Base-by-base conservation (phyloP, 2,329 filamentous ascomycete genomes). In the Colletotrichum chrysophilum region DNA sequence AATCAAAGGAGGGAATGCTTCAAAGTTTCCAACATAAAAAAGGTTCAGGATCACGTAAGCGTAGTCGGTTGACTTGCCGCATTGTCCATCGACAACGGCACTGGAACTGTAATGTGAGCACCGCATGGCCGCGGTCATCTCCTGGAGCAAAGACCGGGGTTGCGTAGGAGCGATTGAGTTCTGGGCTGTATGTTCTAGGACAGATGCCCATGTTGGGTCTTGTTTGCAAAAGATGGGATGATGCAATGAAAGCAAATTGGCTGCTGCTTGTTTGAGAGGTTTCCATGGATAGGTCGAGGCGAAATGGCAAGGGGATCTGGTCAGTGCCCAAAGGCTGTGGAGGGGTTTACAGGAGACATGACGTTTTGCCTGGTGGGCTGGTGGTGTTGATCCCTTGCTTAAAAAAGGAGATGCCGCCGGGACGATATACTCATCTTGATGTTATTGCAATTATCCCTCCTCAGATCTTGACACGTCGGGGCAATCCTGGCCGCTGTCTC, bases 301-400 rank as follows among this genome's bases (percentile, higher is more conserved):
- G 28, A 26, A 18, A 56, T 30, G 16, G 34, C 21, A 16, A 30
- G 61, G 30, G 16, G n/a, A 24, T 66, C 30, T 71, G 30, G 68
- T 48, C 62, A 62, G 66, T 62, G 55, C 55, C 43, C 24, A 32
- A 13, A 43, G 24, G 64, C 12, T 58, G 58, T 52, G 64, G 26
- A 60, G 36, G 38, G 36, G 56, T 36, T 10, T 58, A 43, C 32
- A 62, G 72, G 69, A 55, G 69, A 72, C 32, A 77, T 73, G 73
- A 75, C 73, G 73, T 73, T 68, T 13, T 60, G 43, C 32, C 18
- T 18, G 21, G 66, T 56, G 48, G 62, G 43, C 48, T 24, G 64
- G 12, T 32, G 73, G 6, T 32, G 73, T 34, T 64, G 73, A 65
- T 75, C 70, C 28, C 26, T 75, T 30, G 72, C 52, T 74, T 65